phyloP scores from a whole-genome alignment of 768 basidiomycete genomes.

The Phaeotremella fagi region DNA sequence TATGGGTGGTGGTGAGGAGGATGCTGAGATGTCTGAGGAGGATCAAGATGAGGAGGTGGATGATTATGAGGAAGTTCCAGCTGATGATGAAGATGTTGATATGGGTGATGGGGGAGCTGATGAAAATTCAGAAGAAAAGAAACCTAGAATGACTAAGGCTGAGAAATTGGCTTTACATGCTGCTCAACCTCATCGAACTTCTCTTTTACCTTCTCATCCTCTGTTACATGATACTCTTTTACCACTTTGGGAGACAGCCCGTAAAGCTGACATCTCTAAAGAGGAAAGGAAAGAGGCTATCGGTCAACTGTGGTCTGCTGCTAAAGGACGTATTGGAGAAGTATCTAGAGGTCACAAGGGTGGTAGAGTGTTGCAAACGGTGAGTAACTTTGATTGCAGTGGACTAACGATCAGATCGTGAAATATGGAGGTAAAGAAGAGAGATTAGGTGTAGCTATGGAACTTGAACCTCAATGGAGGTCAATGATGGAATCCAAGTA shows the following conservation, averaged over 20 bases:
- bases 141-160: conserved; percentile 35
- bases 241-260: conserved; percentile 46
- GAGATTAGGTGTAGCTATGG: conserved; percentile 71
- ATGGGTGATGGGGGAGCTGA: conserved; percentile 25
- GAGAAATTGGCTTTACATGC: conserved; percentile 44
- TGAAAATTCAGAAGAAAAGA: conserved; percentile 25
- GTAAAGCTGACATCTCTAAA: conserved; percentile 52
- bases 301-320: conserved; percentile 65
- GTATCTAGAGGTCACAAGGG: conserved; percentile 89
- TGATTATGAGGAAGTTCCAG: conserved; percentile 21
- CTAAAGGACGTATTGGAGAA: conserved; percentile 76
- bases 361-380: conserved; percentile 54
- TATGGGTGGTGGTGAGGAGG: conserved; percentile 24
- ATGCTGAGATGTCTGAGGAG: conserved; percentile 17
- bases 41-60: conserved; percentile 11
- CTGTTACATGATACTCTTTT: conserved; percentile 42
- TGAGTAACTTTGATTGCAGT: conserved; percentile 49
- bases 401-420: conserved; percentile 53
- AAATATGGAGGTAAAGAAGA: conserved; percentile 72
- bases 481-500: conserved; percentile 81
- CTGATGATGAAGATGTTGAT: conserved; percentile 29
- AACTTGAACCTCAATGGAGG: conserved; percentile 74
- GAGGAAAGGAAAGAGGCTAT: conserved; percentile 72
- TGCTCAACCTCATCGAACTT: conserved; percentile 45
- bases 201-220: conserved; percentile 43